A percentile compares a stretch with the other conserved stretches of the same genome.
Conservation (phyloP, 73 alveolate species). For the Paramecium biaurelia region DNA sequence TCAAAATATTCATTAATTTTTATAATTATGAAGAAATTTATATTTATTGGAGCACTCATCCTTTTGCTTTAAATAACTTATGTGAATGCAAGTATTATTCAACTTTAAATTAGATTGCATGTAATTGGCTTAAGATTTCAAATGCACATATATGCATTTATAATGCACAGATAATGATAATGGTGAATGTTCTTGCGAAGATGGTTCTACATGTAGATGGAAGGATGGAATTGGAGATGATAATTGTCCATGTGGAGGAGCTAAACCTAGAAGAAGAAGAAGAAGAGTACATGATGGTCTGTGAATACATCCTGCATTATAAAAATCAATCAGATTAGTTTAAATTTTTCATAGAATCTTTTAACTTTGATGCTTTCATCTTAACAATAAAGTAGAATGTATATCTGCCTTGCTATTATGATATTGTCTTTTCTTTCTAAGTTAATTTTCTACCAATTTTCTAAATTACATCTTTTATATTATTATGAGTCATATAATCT, state of each 20-base stretch:
- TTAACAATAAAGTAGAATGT: neutral
- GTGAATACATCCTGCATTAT: neutral
- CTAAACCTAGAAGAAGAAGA: slow-evolving; percentile 63
- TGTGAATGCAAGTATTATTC: neutral
- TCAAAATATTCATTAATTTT: neutral
- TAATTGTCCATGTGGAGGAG: slow-evolving; percentile 64
- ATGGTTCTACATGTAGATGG: slow-evolving; percentile 64
- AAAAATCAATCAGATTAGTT: neutral
- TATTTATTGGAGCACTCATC: neutral
- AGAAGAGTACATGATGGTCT: slow-evolving; percentile 60
- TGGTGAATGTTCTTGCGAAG: slow-evolving; percentile 67
- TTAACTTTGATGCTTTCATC: neutral
- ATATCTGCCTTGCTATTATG: neutral
- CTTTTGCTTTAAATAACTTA: neutral
- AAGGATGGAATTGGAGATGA: slow-evolving; percentile 54
- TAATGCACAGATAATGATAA: slow-evolving; percentile 56
- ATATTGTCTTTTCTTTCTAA: neutral
- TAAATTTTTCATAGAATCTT: neutral
- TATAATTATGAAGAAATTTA: neutral
- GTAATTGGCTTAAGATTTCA: slow-evolving; percentile 62
- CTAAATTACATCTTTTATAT: neutral
- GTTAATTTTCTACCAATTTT: neutral
- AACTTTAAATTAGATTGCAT: slow-evolving; percentile 9
- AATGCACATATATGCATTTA: slow-evolving; percentile 61
- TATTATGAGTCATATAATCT: neutral